phyloP scores from a whole-genome alignment of 305 asterid genomes.

The Ilex paraguariensis region DNA sequence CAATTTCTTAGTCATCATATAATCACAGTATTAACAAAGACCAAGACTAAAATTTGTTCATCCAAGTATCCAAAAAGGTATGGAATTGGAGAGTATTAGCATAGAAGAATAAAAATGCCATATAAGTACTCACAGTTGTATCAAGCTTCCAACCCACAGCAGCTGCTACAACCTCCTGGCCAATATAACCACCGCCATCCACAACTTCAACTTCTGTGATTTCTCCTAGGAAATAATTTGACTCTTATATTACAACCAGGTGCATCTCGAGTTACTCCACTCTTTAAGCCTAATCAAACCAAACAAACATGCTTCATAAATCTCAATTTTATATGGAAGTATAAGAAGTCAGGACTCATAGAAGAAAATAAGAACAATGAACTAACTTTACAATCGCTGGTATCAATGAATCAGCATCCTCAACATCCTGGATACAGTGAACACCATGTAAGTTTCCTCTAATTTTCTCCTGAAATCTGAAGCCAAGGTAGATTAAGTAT shows the following conservation, averaged over 20 bases:
- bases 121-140: constrained; percentile 62
- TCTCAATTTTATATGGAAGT: too few relatives aligned
- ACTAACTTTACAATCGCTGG: constrained; percentile 61
- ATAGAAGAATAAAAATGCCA: not conserved
- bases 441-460: constrained; percentile 86
- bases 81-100: too few relatives aligned
- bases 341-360: not conserved
- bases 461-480: constrained; percentile 85
- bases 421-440: constrained; percentile 85
- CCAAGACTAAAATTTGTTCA: constrained; percentile 8
- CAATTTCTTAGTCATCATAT: too few relatives aligned
- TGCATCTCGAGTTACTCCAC: not conserved
- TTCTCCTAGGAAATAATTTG: constrained; percentile 48
- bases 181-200: constrained; percentile 96
- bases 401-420: constrained; percentile 88
- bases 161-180: constrained; percentile 99
- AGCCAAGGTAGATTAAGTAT: not conserved
- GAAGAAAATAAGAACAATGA: constrained; percentile 20
- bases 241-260: not conserved
- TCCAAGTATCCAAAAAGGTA: too few relatives aligned
- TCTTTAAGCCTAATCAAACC: too few relatives aligned
- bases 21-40: too few relatives aligned
- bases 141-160: constrained; percentile 92
- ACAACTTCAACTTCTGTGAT: constrained; percentile 72
- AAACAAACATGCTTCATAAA: too few relatives aligned